Base-by-base conservation (phyloP, 129 eudicot genomes). In the Escallonia herrerae region DNA sequence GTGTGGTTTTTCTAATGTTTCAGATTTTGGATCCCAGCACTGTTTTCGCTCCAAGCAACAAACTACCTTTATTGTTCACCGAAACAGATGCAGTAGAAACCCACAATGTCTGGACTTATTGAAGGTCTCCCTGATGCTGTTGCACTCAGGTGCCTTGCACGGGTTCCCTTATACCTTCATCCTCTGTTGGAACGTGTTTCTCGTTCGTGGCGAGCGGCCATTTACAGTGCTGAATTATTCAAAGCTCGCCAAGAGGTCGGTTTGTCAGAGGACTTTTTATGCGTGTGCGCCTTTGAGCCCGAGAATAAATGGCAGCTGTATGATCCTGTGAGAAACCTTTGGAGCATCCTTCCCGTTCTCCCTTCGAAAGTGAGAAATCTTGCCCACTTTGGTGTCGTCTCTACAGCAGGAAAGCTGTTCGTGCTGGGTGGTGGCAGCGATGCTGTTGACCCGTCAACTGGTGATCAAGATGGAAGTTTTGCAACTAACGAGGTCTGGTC, bases 71-170 rank as follows among this genome's bases (percentile, higher is more conserved):
- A 48, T 40, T 45, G 22, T 44, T 37, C 47, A 57, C 5, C 48
- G 37, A 49, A 52, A 55, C 61, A 5, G 62, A 38, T 43, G 59
- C 67, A n/a, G 22, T 47, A 56, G 56, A 43, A 57, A 50, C n/a
- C 1, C 63, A 69, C 38, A n/a, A 93, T 83, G 96, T 72, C 96
- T 67, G 90, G 62, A 62, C 87, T 94, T 60, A 86, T 94, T 56
- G 97, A 94, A 76, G 99, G 95, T 65, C 99, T 94, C 45, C 99
- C 99, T 3, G 97, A 94, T 75, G 95, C 86, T 52, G 93, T 94
- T 66, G 90, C 89, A 39, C 65, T 94, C 53, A 74, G 95, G 74
- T 94, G 99, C 74, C 90, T 94, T 40, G 97, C 99, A 0, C 86
- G 95, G 50, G 99, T 94, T 53, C 99, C 99, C 7, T 86, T 71